Evolutionary conservation across 371 early-diverging fungal species (phyloP).

Genomic region (Mortierella sp.): DNA sequence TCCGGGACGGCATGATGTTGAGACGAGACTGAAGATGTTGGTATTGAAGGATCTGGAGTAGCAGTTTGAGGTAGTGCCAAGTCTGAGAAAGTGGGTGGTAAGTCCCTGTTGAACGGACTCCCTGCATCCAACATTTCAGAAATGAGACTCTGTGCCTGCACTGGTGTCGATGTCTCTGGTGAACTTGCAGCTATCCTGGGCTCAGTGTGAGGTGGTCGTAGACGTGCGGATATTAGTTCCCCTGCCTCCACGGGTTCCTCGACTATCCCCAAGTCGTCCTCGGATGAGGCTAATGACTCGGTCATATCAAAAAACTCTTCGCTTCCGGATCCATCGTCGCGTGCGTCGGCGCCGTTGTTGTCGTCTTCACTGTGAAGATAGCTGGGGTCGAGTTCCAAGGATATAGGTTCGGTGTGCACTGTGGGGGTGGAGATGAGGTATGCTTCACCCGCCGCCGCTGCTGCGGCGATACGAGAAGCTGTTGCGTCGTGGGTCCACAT

Average conservation of each 20-base stretch:
- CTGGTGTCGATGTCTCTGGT: too few relatives aligned
- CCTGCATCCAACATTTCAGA: too few relatives aligned
- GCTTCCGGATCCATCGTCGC: slow-evolving; percentile 4
- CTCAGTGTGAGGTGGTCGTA: not conserved
- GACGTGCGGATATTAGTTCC: not conserved
- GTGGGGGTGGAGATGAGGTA: slow-evolving; percentile 19
- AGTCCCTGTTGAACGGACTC: too few relatives aligned
- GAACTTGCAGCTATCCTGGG: too few relatives aligned
- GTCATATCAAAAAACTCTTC: slow-evolving; percentile 21
- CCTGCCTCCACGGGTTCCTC: slow-evolving; percentile 6
- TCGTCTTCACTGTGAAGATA: not conserved
- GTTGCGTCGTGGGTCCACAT: slow-evolving; percentile 40
- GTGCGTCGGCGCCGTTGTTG: slow-evolving; percentile 1
- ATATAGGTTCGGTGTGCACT: slow-evolving; percentile 29
- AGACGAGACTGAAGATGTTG: not conserved
- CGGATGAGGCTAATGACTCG: slow-evolving; percentile 14
- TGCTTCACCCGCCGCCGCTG: slow-evolving; percentile 13
- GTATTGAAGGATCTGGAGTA: not conserved
- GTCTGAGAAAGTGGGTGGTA: too few relatives aligned
- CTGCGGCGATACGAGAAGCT: slow-evolving; percentile 24
- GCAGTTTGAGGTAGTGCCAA: not conserved
- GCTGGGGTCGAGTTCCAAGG: slow-evolving; percentile 8
- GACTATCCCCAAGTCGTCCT: not conserved
- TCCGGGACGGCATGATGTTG: not conserved
- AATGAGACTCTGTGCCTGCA: too few relatives aligned